A percentile compares a stretch with the other conserved stretches of the same genome.
Evolutionary conservation across 257 asterid species (phyloP).

Genomic region (Plectranthus barbatus): DNA sequence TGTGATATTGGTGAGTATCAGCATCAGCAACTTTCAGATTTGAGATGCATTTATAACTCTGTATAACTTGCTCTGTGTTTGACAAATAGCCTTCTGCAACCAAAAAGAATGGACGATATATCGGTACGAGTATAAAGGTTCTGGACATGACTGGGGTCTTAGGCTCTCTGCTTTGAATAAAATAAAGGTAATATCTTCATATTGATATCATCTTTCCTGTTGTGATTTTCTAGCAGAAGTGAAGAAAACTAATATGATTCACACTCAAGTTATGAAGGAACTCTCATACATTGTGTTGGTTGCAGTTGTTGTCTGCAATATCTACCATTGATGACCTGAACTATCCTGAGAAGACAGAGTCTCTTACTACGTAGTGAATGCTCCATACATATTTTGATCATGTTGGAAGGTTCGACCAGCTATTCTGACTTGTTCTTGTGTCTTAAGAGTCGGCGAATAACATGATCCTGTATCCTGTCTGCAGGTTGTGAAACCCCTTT

Average conservation of each 20-base stretch:
- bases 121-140: slow-evolving; percentile 75
- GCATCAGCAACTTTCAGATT: neutral
- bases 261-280: neutral
- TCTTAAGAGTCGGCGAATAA: too few species aligned
- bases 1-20: slow-evolving; percentile 56
- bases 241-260: neutral
- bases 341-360: slow-evolving; percentile 91
- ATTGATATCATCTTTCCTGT: neutral
- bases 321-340: slow-evolving; percentile 86
- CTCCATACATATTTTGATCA: slow-evolving; percentile 84
- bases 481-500: slow-evolving; percentile 88
- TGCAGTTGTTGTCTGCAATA: slow-evolving; percentile 69
- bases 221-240: neutral
- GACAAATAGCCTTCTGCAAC: slow-evolving; percentile 64
- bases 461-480: neutral
- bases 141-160: slow-evolving; percentile 90
- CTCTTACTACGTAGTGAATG: slow-evolving; percentile 87
- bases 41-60: neutral
- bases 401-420: slow-evolving; percentile 78
- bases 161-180: slow-evolving; percentile 84
- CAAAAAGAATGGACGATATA: slow-evolving; percentile 45
- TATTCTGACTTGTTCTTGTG: neutral
- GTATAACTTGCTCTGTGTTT: slow-evolving; percentile 14
- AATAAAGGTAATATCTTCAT: slow-evolving; percentile 52
- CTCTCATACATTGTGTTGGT: slow-evolving; percentile 1